Conservation (phyloP, 306 rosid species). For the Calophaca sinica region DNA sequence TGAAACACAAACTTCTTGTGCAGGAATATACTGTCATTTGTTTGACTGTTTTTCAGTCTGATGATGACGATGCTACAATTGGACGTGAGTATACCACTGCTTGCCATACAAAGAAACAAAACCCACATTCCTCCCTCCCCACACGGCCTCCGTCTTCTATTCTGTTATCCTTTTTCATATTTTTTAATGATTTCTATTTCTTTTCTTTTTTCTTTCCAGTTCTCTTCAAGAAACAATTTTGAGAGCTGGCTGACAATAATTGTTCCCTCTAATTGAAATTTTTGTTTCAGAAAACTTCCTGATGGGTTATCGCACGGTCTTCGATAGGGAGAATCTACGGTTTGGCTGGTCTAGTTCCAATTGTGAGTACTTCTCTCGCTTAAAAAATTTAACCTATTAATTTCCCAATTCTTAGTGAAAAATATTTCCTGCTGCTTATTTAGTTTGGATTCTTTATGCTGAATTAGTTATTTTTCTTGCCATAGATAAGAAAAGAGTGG, state of each 20-base stretch:
- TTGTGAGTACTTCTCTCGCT: conserved; percentile 55
- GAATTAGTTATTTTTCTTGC: conserved; percentile 2
- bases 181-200: background rate
- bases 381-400: background rate
- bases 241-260: background rate
- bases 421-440: background rate
- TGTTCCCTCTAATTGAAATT: conserved; percentile 28
- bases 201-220: background rate
- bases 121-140: background rate
- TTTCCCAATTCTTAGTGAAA: conserved; percentile 4
- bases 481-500: background rate
- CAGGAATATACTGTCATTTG: conserved; percentile 59
- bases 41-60: conserved; percentile 47
- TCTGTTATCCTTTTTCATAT: background rate
- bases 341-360: conserved; percentile 73
- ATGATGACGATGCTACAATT: conserved; percentile 51
- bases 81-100: conserved; percentile 67
- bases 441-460: conserved; percentile 9
- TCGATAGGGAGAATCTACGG: conserved; percentile 64
- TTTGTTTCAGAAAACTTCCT: conserved; percentile 67
- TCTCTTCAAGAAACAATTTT: background rate
- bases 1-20: conserved; percentile 45
- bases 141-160: background rate
- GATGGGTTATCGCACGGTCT: conserved; percentile 61
- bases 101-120: background rate